Conservation (phyloP, 352 stramenopile species). For the Phytophthora sojae region DNA sequence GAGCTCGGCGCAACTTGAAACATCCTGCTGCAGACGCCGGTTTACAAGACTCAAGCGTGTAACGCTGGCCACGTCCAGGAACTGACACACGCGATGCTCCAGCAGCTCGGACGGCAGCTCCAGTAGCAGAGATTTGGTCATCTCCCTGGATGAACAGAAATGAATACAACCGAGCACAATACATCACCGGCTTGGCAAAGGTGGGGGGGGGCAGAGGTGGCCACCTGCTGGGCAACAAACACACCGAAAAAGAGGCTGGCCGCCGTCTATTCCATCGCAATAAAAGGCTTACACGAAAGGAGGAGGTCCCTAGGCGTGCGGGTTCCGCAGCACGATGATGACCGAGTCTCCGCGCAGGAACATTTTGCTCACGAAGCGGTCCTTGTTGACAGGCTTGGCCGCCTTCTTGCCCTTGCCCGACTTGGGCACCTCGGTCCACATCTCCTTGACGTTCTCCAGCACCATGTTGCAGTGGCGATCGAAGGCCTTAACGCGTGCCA, state of each 20-base stretch:
- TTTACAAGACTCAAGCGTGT: conserved; percentile 45
- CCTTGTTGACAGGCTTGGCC: conserved; percentile 97
- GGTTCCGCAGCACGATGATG: conserved; percentile 98
- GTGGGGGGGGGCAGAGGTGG: conserved; percentile 16
- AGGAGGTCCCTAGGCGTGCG: conserved; percentile 72
- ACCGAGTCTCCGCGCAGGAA: conserved; percentile 99
- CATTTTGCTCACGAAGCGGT: conserved; percentile 99
- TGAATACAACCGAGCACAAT: neutral
- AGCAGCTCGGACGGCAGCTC: conserved; percentile 48
- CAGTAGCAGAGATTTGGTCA: conserved; percentile 26
- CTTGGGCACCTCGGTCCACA: conserved; percentile 99
- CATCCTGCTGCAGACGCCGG: conserved; percentile 42
- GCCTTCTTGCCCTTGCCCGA: conserved; percentile 97
- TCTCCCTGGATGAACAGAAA: neutral
- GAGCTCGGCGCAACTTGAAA: conserved; percentile 33
- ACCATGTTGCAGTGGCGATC: conserved; percentile 99
- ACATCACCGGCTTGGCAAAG: conserved; percentile 8
- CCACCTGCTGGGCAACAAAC: conserved; percentile 13
- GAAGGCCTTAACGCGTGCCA: conserved; percentile 99
- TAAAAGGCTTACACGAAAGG: conserved; percentile 1
- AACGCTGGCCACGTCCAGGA: conserved; percentile 51
- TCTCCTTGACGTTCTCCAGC: conserved; percentile 99
- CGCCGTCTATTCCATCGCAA: conserved; percentile 40
- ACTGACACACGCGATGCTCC: conserved; percentile 53
- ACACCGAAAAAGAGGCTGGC: conserved; percentile 17